Conservation (phyloP, 2,329 filamentous ascomycete species). For the Aspergillus vadensis region DNA sequence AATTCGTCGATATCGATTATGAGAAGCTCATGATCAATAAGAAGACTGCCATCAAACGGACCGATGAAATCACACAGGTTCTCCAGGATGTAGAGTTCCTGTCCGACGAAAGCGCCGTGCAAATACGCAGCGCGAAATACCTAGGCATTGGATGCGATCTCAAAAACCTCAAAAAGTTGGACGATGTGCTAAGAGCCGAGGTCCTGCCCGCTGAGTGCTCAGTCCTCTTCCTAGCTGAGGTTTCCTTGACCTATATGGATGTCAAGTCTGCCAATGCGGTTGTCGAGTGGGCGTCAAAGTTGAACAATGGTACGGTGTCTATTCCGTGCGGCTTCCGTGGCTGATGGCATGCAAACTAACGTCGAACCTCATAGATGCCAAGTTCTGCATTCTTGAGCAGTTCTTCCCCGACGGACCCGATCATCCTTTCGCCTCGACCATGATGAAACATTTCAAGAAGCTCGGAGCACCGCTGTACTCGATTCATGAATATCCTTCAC, state of each 20-base stretch:
- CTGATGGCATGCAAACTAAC: constrained; percentile 7
- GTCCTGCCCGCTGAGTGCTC: constrained; percentile 60
- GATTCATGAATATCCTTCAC: constrained; percentile 67
- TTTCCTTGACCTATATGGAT: constrained; percentile 90
- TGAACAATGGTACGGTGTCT: constrained; percentile 63
- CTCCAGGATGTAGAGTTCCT: constrained; percentile 50
- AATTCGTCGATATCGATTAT: constrained; percentile 86
- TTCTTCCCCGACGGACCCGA: constrained; percentile 74
- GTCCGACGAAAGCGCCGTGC: constrained; percentile 41
- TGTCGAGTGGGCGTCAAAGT: constrained; percentile 73
- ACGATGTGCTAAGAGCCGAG: constrained; percentile 60
- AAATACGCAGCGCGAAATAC: constrained; percentile 70
- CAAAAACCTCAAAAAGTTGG: constrained; percentile 64
- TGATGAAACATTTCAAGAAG: constrained; percentile 82
- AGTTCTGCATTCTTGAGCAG: constrained; percentile 86
- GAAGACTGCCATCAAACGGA: constrained; percentile 65
- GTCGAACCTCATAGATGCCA: constrained; percentile 52
- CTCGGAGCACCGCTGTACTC: constrained; percentile 76
- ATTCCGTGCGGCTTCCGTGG: not conserved
- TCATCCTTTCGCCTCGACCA: constrained; percentile 83
- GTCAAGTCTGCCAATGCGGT: constrained; percentile 70
- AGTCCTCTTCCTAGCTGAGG: constrained; percentile 83
- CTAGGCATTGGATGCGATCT: constrained; percentile 81
- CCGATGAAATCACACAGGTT: constrained; percentile 59
- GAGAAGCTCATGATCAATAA: constrained; percentile 77